Conservation (phyloP, 2,329 filamentous ascomycete genomes). For the Fusarium musae region DNA sequence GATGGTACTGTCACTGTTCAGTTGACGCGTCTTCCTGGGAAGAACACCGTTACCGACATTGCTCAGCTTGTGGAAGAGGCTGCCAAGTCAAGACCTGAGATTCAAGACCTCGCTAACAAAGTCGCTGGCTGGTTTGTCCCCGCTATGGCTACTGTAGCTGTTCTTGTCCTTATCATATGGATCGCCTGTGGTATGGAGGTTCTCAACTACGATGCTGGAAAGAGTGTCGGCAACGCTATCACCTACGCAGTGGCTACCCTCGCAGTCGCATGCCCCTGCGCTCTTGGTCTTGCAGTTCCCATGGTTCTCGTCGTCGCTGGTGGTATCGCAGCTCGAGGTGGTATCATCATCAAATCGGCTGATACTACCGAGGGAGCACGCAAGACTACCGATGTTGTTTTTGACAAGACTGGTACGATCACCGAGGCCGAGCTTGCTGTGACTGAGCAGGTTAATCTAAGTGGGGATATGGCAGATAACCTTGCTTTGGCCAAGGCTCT, state of each 20-base stretch:
- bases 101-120: conserved; percentile 68
- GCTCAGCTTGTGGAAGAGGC: conserved; percentile 69
- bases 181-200: conserved; percentile 22
- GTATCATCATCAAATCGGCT: conserved; percentile 70
- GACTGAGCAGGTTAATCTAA: background rate
- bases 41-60: conserved; percentile 70
- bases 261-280: conserved; percentile 73
- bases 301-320: conserved; percentile 73
- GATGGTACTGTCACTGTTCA: conserved; percentile 60
- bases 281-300: conserved; percentile 72
- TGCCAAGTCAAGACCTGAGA: conserved; percentile 65
- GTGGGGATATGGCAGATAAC: background rate
- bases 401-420: conserved; percentile 75
- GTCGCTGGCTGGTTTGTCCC: conserved; percentile 71
- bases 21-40: conserved; percentile 61
- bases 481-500: background rate
- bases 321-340: conserved; percentile 65
- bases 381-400: conserved; percentile 68
- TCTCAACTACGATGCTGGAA: conserved; percentile 50
- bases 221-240: conserved; percentile 47
- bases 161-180: conserved; percentile 52
- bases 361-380: conserved; percentile 64
- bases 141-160: conserved; percentile 58
- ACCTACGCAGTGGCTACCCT: conserved; percentile 60
- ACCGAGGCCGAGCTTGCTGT: conserved; percentile 58